These are phyloP conservation scores for Termitomyces eurrhizus DNA, from an alignment of 768 basidiomycete genomes.

Conservation along the genomic window DNA sequence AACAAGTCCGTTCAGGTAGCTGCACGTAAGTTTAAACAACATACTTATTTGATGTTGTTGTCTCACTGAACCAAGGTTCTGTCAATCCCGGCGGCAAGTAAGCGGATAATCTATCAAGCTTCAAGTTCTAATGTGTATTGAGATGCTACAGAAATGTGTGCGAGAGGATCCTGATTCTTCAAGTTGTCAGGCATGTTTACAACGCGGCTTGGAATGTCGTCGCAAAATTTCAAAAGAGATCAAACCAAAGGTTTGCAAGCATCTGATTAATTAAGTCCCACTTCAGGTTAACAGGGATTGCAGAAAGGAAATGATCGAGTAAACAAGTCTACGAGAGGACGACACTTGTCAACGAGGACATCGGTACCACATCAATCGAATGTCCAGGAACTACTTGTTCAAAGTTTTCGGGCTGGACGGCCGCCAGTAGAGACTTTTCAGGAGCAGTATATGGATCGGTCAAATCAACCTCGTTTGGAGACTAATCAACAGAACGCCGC, in stretches of 20 bases:
- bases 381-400: background rate
- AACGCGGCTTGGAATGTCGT: background rate
- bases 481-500: background rate
- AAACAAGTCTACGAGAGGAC: background rate
- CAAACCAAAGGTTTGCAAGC: background rate
- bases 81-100: slow-evolving; percentile 1
- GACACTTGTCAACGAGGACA: background rate
- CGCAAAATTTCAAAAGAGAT: background rate
- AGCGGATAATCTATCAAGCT: background rate
- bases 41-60: background rate
- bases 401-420: background rate
- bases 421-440: background rate
- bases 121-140: background rate
- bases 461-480: background rate
- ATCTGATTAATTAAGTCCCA: background rate
- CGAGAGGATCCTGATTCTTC: background rate
- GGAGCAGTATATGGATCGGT: background rate
- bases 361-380: background rate
- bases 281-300: background rate
- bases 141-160: background rate
- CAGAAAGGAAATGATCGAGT: background rate
- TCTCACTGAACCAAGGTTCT: background rate
- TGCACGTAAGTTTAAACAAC: slow-evolving; percentile 5
- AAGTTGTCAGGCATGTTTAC: background rate
- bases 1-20: background rate